Evolutionary conservation across 352 stramenopile species (phyloP), one percentile per base, ranked within the genome.

Genomic region (Globisporangium megalacanthum): DNA sequence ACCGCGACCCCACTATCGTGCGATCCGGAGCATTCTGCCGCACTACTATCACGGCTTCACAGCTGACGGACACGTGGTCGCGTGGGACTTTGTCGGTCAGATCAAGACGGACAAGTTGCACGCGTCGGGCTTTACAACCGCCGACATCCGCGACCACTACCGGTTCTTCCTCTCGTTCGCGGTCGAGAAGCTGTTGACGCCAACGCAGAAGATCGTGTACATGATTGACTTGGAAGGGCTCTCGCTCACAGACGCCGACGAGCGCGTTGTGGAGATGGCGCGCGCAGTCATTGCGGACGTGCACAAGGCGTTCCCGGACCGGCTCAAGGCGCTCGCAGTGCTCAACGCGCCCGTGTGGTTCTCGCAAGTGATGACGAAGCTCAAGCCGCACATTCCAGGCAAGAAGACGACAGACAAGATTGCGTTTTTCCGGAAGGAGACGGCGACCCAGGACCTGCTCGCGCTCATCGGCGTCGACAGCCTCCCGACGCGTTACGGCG

Each of bases 41-140:
- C 83, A 92, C 41, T 89, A 83, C 31, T 90, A 81, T 29, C 83
- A 92, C 46, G 83, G 83, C 29, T 92, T 86, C 62, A 88, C 77
- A 4, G 72, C 73, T 1, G 65, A 81, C 14, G 83, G 83, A 8
- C 62, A 90, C 56, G 73, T 88, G 9, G 66, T 92, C 11, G 72
- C 89, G 37, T 92, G 79, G 79, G 83, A 92, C 41, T 89, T 90
- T 33, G 44, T 92, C 14, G 83, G 83, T 2, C 77, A 86, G 48
- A 80, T 90, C 61, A 89, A 92, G 51, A 82, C 88, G 77, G 79
- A 90, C 49, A 79, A 79, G 54, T 56, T 92, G 31, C 65, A 73
- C 11, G 69, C 78, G 36, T 79, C 68, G 3, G 79, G 83, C 33
- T 92, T 90, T 47, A 89, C 83, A 51, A 88, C 78, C 11, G 56